Evolutionary conservation across 2,329 filamentous ascomycete genomes (phyloP).

Genomic region (Incumbomyces delicatus): DNA sequence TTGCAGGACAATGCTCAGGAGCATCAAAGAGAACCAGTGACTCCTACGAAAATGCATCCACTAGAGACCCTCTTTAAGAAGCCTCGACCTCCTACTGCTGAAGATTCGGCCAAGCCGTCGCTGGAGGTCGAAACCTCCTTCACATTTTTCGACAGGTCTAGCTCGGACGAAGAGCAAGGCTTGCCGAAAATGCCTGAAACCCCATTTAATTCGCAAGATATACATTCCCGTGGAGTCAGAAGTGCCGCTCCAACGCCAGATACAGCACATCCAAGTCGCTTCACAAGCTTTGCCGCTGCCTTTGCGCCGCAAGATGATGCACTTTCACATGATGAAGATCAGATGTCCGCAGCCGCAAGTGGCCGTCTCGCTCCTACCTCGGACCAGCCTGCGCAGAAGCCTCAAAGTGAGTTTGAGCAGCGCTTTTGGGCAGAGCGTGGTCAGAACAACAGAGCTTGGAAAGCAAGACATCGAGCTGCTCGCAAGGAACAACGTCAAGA

Average conservation of each 20-base stretch:
- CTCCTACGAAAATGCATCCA: slow-evolving; percentile 58
- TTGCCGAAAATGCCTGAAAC: slow-evolving; percentile 54
- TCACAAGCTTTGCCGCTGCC: slow-evolving; percentile 18
- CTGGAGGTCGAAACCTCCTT: slow-evolving; percentile 51
- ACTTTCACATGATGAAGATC: slow-evolving; percentile 13
- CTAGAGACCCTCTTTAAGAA: slow-evolving; percentile 89
- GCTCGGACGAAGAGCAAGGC: slow-evolving; percentile 38
- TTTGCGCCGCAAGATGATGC: background rate
- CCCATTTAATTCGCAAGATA: slow-evolving; percentile 69
- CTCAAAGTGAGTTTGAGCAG: slow-evolving; percentile 50
- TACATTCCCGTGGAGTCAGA: slow-evolving; percentile 56
- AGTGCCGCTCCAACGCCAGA: slow-evolving; percentile 93
- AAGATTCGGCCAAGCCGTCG: slow-evolving; percentile 26
- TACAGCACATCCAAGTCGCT: slow-evolving; percentile 60
- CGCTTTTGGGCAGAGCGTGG: slow-evolving; percentile 50
- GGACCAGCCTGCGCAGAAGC: background rate
- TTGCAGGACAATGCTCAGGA: slow-evolving; percentile 41
- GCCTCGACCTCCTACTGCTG: slow-evolving; percentile 35
- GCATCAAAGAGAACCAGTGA: slow-evolving; percentile 29
- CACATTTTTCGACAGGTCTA: slow-evolving; percentile 62
- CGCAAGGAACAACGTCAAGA: slow-evolving; percentile 51
- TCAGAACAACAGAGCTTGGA: slow-evolving; percentile 42
- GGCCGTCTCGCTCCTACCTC: background rate
- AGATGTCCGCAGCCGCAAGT: slow-evolving; percentile 7
- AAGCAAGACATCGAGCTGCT: slow-evolving; percentile 48